Conservation (phyloP, 305 asterid genomes). For the Withania somnifera region DNA sequence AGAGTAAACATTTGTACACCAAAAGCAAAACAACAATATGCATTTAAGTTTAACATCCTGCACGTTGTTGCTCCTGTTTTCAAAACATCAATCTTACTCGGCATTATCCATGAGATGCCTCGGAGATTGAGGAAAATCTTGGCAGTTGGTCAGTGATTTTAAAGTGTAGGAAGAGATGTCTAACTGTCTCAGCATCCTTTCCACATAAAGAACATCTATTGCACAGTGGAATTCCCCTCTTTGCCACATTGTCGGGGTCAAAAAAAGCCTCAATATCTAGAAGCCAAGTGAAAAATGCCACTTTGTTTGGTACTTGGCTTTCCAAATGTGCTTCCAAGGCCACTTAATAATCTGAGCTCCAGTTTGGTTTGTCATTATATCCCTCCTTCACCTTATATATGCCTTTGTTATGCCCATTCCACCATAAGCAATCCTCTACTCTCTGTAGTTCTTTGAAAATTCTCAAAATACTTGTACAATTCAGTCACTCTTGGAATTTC, state of each 20-base stretch:
- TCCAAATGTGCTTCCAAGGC: no score
- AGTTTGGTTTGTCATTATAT: no score
- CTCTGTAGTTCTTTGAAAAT: no score
- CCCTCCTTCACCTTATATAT: no score
- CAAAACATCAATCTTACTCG: background rate
- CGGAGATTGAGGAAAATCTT: background rate
- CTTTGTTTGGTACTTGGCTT: background rate
- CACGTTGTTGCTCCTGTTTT: background rate
- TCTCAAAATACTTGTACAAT: no score
- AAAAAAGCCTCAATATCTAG: background rate
- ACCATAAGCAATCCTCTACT: no score
- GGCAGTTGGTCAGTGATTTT: background rate
- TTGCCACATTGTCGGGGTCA: background rate
- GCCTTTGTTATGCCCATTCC: no score
- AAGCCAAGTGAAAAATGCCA: background rate
- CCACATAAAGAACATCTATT: background rate
- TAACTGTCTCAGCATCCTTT: background rate
- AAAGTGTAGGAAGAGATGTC: background rate
- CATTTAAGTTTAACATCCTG: background rate
- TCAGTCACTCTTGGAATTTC: no score
- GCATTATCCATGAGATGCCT: background rate
- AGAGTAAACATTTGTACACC: background rate
- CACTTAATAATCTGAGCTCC: no score
- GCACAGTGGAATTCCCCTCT: background rate
- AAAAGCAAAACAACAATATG: background rate